These are phyloP conservation scores for Styphnolobium japonicum DNA, from an alignment of 306 rosid genomes.

Conservation along the genomic window DNA sequence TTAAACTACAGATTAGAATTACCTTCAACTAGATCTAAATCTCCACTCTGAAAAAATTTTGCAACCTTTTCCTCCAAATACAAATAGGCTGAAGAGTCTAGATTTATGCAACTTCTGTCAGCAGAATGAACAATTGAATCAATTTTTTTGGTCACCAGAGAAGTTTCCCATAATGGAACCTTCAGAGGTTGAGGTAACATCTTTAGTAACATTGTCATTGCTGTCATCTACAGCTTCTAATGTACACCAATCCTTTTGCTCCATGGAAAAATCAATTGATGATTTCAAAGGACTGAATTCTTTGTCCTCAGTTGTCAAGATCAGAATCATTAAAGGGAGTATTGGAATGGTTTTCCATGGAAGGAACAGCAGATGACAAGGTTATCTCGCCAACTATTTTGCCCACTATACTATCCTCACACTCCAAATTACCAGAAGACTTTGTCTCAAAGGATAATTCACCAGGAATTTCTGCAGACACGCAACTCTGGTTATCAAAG, in stretches of 20 bases:
- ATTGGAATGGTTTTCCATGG: conserved; percentile 25
- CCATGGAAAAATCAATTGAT: conserved; percentile 20
- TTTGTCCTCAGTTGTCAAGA: conserved; percentile 5
- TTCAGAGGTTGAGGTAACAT: conserved; percentile 23
- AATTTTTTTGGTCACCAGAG: conserved; percentile 26
- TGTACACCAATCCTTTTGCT: conserved; percentile 29
- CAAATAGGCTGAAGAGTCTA: conserved; percentile 27
- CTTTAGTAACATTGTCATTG: conserved; percentile 33
- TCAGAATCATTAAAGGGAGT: conserved; percentile 28
- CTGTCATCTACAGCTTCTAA: conserved; percentile 35
- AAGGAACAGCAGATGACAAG: conserved; percentile 18
- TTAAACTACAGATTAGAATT: not conserved
- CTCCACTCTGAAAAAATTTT: conserved; percentile 55
- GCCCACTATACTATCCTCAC: conserved; percentile 16
- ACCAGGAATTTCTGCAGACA: conserved; percentile 32
- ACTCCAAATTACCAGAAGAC: conserved; percentile 26
- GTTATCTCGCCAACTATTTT: conserved; percentile 33
- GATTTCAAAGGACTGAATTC: conserved; percentile 22
- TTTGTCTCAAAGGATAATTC: conserved; percentile 30
- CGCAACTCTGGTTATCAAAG: conserved; percentile 21
- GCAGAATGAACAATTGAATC: conserved; percentile 26
- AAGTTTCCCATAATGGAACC: conserved; percentile 23
- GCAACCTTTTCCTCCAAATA: conserved; percentile 57
- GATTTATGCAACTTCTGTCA: conserved; percentile 28
- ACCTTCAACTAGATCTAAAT: conserved; percentile 57